Percentiles rank a stretch among this genome's conserved stretches.
phyloP scores from a whole-genome alignment of 1,284 basidiomycete species.

The Ceratobasidium sp. region DNA sequence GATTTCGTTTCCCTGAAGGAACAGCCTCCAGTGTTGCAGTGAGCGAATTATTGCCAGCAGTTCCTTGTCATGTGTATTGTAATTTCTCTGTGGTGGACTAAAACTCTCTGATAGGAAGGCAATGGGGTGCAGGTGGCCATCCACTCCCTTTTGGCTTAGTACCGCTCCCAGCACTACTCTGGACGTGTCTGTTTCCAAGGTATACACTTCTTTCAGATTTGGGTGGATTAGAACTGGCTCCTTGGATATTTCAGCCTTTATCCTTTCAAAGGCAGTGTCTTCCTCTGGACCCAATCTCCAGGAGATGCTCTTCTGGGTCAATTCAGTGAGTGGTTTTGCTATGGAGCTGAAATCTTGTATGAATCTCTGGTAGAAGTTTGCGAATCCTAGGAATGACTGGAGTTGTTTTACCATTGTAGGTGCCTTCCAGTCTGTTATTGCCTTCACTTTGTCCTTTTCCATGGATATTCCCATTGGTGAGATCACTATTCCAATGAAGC shows the following conservation, averaged over 20 bases:
- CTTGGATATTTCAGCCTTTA: conserved; percentile 48
- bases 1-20: conserved; percentile 44
- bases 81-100: conserved; percentile 54
- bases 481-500: conserved; percentile 5
- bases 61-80: conserved; percentile 49
- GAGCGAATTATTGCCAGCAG: conserved; percentile 17
- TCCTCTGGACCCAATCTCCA: conserved; percentile 46
- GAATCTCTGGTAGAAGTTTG: too few relatives aligned
- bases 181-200: conserved; percentile 31
- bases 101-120: too few relatives aligned
- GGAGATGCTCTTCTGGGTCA: conserved; percentile 48
- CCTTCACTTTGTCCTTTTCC: too few relatives aligned
- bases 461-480: background rate
- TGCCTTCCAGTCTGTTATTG: too few relatives aligned
- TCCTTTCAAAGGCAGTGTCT: conserved; percentile 51
- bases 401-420: too few relatives aligned
- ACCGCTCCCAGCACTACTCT: conserved; percentile 17
- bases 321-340: conserved; percentile 50
- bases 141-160: conserved; percentile 6
- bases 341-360: conserved; percentile 53
- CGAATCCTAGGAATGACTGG: too few relatives aligned
- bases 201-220: background rate
- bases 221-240: conserved; percentile 25
- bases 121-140: conserved; percentile 16
- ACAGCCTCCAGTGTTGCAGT: conserved; percentile 50